phyloP scores from a whole-genome alignment of 225 moss, liverwort and hornwort species.

The Takakia lepidozioides region DNA sequence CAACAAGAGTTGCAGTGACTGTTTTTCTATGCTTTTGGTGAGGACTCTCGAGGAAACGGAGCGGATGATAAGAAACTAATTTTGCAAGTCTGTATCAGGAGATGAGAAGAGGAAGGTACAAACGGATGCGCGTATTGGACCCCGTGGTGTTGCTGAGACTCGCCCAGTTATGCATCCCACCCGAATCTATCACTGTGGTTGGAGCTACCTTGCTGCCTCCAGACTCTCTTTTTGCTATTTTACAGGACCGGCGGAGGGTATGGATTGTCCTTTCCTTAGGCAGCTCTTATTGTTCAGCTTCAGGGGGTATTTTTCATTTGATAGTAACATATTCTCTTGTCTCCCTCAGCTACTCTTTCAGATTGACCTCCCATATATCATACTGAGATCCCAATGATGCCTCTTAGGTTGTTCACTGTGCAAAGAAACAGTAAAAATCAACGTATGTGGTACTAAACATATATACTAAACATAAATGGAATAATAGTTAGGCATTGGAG shows the following conservation, averaged over 20 bases:
- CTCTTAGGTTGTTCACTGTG: no score
- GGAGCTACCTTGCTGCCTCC: conserved; percentile 77
- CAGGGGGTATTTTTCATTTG: no score
- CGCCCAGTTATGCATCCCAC: conserved; percentile 59
- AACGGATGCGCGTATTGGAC: conserved; percentile 49
- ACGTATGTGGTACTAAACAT: no score
- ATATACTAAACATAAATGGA: no score
- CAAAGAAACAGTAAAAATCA: no score
- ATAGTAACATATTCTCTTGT: neutral
- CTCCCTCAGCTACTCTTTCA: conserved; percentile 1
- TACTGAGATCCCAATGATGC: no score
- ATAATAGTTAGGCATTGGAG: no score
- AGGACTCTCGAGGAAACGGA: no score
- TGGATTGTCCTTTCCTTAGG: neutral
- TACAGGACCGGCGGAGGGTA: conserved; percentile 67
- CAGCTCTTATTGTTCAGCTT: neutral
- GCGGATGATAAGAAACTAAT: neutral
- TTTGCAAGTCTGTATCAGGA: conserved; percentile 30
- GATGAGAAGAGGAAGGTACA: conserved; percentile 53
- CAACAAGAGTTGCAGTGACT: neutral
- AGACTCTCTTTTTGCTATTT: conserved; percentile 39
- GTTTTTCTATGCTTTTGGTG: no score
- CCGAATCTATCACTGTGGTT: conserved; percentile 48
- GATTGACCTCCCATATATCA: no score
- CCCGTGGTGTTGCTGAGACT: conserved; percentile 40